These are phyloP conservation scores for Diaporthe humulicola DNA, from an alignment of 2,329 filamentous ascomycete species.

Conservation along the genomic window DNA sequence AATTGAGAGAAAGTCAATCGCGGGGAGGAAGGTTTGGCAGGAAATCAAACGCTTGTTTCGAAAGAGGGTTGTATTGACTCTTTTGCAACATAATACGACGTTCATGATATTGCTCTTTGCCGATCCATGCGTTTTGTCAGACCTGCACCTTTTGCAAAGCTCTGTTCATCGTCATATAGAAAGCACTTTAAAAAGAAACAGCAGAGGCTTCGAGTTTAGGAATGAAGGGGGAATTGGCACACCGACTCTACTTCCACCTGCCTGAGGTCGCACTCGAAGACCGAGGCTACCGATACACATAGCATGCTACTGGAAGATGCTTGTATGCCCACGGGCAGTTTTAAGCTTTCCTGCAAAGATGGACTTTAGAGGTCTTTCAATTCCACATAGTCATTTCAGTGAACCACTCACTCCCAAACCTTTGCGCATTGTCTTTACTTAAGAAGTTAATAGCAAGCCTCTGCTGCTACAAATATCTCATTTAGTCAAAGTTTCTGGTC, in stretches of 20 bases:
- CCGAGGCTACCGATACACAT: too few relatives aligned
- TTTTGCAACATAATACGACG: not conserved
- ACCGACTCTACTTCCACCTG: not conserved
- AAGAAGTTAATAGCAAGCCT: not conserved
- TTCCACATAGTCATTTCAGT: too few relatives aligned
- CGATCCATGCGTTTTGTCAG: not conserved
- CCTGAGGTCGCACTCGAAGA: not conserved
- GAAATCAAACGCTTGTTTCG: not conserved
- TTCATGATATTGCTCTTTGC: not conserved
- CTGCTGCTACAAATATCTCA: not conserved
- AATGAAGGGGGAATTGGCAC: too few relatives aligned
- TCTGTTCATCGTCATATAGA: not conserved
- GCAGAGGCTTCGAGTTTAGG: not conserved
- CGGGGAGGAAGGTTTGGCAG: not conserved
- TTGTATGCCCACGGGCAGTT: too few relatives aligned
- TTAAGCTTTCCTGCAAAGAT: too few relatives aligned
- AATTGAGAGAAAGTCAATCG: not conserved
- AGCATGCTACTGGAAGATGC: too few relatives aligned
- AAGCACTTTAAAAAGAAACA: too few relatives aligned
- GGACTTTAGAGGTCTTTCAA: too few relatives aligned
- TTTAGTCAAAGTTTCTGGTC: not conserved
- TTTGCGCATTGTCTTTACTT: not conserved
- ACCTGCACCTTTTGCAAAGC: accelerated
- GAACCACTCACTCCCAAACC: too few relatives aligned
- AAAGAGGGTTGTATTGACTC: not conserved